These are phyloP conservation scores for Coffea canephora DNA, from an alignment of 257 asterid genomes.

Conservation along the genomic window DNA sequence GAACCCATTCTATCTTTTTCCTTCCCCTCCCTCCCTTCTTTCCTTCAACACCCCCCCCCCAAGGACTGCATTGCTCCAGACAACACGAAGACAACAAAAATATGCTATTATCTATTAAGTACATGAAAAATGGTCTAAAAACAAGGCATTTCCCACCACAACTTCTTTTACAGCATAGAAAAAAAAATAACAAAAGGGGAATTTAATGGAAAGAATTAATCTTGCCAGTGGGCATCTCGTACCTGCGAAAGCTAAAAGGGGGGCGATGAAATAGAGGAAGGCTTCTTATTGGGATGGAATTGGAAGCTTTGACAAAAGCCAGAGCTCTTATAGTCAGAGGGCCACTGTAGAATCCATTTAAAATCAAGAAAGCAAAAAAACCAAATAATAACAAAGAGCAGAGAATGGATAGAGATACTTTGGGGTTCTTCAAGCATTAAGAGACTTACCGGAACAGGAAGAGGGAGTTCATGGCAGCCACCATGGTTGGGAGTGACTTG, in stretches of 20 bases:
- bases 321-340: constrained; percentile 41
- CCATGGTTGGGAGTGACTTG: not conserved
- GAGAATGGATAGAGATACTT: not conserved
- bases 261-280: constrained; percentile 32
- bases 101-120: too few species aligned
- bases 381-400: not conserved
- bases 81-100: not conserved
- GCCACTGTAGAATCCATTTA: constrained; percentile 42
- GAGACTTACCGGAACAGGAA: constrained; percentile 41
- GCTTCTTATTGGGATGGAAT: constrained; percentile 21
- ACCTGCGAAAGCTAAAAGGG: constrained; percentile 56
- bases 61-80: not conserved
- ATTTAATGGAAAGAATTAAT: not conserved
- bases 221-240: not conserved
- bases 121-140: not conserved
- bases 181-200: not conserved
- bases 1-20: not conserved
- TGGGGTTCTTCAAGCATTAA: not conserved
- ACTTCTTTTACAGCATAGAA: not conserved
- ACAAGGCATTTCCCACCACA: not conserved
- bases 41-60: too few species aligned
- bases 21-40: not conserved
- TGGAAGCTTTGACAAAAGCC: constrained; percentile 41
- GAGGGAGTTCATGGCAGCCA: constrained; percentile 40
- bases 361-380: constrained; percentile 13